A percentile compares a stretch with the other conserved stretches of the same genome.
phyloP scores from a whole-genome alignment of 371 early-diverging fungal genomes.

The Mucor circinelloides region DNA sequence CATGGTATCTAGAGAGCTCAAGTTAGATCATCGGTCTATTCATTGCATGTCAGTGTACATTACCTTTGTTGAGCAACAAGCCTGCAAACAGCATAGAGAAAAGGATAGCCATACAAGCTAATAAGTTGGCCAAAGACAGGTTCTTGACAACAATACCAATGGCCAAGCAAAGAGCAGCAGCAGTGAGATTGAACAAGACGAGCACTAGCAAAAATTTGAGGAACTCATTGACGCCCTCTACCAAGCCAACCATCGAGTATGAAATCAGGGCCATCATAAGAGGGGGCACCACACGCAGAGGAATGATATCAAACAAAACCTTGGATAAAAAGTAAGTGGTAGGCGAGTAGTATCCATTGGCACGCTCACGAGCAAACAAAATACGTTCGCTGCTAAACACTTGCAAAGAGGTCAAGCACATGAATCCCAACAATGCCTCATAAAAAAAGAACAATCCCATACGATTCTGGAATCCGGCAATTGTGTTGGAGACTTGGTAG shows the following conservation, averaged over 20 bases:
- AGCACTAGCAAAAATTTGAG: constrained; percentile 82
- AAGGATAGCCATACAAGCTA: constrained; percentile 79
- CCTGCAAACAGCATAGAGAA: constrained; percentile 93
- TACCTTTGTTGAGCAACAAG: constrained; percentile 77
- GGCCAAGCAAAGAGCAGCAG: constrained; percentile 79
- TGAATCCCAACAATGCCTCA: constrained; percentile 83
- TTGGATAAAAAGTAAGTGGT: constrained; percentile 76
- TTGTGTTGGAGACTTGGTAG: constrained; percentile 77
- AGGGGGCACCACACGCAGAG: constrained; percentile 87
- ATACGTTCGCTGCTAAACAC: constrained; percentile 74
- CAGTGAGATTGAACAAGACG: constrained; percentile 83
- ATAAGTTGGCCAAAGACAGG: constrained; percentile 78
- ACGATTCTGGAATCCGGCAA: constrained; percentile 88
- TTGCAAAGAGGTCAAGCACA: constrained; percentile 75
- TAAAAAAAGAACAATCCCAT: constrained; percentile 87
- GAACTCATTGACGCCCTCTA: constrained; percentile 65
- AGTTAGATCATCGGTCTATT: too few species aligned
- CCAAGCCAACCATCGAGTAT: constrained; percentile 89
- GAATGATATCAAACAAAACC: constrained; percentile 83
- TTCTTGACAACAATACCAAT: constrained; percentile 77
- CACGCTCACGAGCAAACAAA: constrained; percentile 84
- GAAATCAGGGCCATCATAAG: constrained; percentile 83
- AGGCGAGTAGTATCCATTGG: constrained; percentile 87
- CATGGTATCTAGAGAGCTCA: constrained; percentile 58
- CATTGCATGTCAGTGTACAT: not conserved